Evolutionary conservation across 257 asterid species (phyloP), one percentile per base, ranked within the genome.

Genomic region (Solanum medicagineum): DNA sequence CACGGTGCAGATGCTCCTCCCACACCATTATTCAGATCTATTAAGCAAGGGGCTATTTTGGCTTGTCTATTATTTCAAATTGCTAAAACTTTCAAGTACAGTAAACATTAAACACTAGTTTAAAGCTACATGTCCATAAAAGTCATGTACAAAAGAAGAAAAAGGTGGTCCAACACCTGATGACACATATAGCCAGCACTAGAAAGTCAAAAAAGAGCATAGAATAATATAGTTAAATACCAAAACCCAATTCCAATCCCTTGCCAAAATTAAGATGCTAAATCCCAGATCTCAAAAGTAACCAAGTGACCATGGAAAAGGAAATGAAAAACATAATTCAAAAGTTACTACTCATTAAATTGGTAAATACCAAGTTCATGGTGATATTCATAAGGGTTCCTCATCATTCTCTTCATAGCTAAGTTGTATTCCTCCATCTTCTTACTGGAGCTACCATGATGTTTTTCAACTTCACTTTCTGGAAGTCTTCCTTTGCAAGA

Each of bases 331-430:
- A 26, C 24, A 47, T 74, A 74, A 70, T 19, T 40, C 16, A 40
- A 26, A 68, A 20, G 80, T 16, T 17, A 36, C 11, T 42, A 36
- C 42, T 36, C 6, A 40, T 49, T 75, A 13, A 6, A 49, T 15
- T 13, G 15, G 60, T 22, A 45, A 74, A 45, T 74, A 94, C 99
- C 98, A 45, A 95, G 95, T 89, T 94, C 99, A 81, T 94, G 99
- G 86, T 95, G 98, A 87, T 95, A 95, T 77, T 93, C 98, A 71
- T 89, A 95, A 10, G 99, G 99, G 87, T 95, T 95, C 89, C 98
- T 94, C 99, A 94, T 95, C 94, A 95, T 92, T 51, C 88, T 90
- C 92, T 91, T 94, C 99, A 95, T 95, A 53, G 96, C 94, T 22
- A 66, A 82, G 89, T 95, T 94, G 81, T 94, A 95, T 12, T 93